Evolutionary conservation across 2,329 filamentous ascomycete species (phyloP), one percentile per base, ranked within the genome.

Genomic region (Sporothrix dimorphospora): DNA sequence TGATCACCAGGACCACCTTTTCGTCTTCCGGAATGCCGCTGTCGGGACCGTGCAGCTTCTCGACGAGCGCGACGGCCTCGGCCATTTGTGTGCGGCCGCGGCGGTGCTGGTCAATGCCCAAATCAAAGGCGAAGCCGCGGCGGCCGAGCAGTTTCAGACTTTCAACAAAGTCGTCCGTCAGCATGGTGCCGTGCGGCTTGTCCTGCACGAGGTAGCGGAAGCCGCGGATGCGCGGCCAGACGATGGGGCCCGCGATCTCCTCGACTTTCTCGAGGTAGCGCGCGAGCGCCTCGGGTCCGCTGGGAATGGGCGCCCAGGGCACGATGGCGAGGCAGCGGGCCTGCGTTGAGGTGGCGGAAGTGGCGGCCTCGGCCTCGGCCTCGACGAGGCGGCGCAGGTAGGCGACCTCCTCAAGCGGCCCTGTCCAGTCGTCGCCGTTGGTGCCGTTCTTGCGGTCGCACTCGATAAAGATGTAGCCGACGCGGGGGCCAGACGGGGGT

Each of bases 121-220:
- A 83, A 79, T 98, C 95, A 79, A 98, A 97, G 1, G 88, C 86
- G 77, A 91, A 87, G 0, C 88, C 88, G 73, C 84, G 85, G 69
- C 84, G 84, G 4, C 89, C 91, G 61, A 94, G 82, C 79, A 91
- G 87, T 81, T 85, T 89, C 77, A 94, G 78, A 4, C 87, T 84
- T 72, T 89, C 88, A 72, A 94, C 85, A 78, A 94, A 94, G 8
- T 81, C 83, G 12, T 86, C 82, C 63, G 85, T 80, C 59, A 94
- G 77, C 84, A 92, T 90, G 0, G 87, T 88, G 4, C 91, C 90
- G 38, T 82, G 79, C 9, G 89, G 88, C 81, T 93, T 92, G 80
- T 93, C 90, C 82, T 97, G 94, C 66, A 97, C 81, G 73, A 98
- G 82, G 79, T 94, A 97, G 66, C 95, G 84, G 78, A 97, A 94